Evolutionary conservation across 2,329 filamentous ascomycete species (phyloP), one percentile per base, ranked within the genome.

Genomic region (Nemania serpens): DNA sequence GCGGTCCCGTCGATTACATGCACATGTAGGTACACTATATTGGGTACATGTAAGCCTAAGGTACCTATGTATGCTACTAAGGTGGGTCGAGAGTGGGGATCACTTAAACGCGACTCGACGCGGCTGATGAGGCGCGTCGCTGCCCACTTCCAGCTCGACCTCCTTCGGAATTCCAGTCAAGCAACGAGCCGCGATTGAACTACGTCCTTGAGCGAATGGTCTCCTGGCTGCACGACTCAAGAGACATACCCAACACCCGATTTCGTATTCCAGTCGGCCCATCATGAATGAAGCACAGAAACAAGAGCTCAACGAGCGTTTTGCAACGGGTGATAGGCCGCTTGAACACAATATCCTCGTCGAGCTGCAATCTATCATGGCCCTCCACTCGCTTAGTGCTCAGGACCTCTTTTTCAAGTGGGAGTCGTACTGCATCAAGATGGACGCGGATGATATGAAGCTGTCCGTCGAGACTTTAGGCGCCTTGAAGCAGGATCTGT

Each of bases 351-450:
- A 98, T 75, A 85, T 98, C 59, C 79, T 92, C 66, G 80, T 83
- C 55, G 93, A 97, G 78, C 81, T 99, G 67, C 84, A 90, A 73
- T 96, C 92, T 60, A 96, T 97, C 74, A 84, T 95, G 78, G 88
- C 89, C 56, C 82, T 98, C 62, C 91, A 97, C 77, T 87, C 87
- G 49, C 84, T 98, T 62, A 86, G 88, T 15, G 83, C 88, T 36
- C 88, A 98, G 75, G 95, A 98, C 74, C 82, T 98, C 25, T 97
- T 92, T 77, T 97, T 92, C 86, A 98, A 98, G 82, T 99, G 95
- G 95, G 95, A 99, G 76, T 94, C 93, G 0, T 98, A 97, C 81
- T 93, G 91, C 76, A 89, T 99, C 74, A 96, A 94, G 77, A 93
- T 98, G 88, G 91, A 93, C 22, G 80, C 86, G 49, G 91, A 96